Base-by-base conservation (phyloP, 371 early-diverging fungal genomes). In the Mortierella sp. region DNA sequence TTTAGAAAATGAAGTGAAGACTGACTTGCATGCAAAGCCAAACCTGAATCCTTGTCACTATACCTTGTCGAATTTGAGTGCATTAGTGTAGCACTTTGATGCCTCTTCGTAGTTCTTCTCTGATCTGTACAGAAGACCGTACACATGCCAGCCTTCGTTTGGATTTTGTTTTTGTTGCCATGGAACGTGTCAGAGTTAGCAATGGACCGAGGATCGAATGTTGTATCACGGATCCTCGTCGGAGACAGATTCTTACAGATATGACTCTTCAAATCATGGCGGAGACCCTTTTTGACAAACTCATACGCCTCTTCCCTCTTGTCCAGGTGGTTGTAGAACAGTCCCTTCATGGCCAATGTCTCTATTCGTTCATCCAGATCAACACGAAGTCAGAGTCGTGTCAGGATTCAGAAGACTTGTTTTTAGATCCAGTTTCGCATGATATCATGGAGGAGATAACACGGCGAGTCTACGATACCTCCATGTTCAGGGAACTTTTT, bases 121-220 rank as follows among this genome's bases (percentile, higher is more conserved):
- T 23, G 87, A 85, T 44, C 98, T 92, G 70, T 97, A 86, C 64
- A 96, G 79, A 44, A 99, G 81, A 37, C 99, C 99, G 70, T 89
- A 94, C 9, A 98, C 95, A 70, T 99, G 98, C 99, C 99, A 99
- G 80, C 94, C 93, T 34, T 34, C n/a, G n/a, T n/a, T n/a, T n/a
- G n/a, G n/a, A n/a, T n/a, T n/a, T n/a, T n/a, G n/a, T n/a, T n/a
- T n/a, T n/a, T n/a, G n/a, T n/a, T n/a, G n/a, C n/a, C n/a, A n/a
- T n/a, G n/a, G n/a, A n/a, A n/a, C n/a, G n/a, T n/a, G n/a, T n/a
- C n/a, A n/a, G n/a, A n/a, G n/a, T n/a, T n/a, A n/a, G n/a, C n/a
- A n/a, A n/a, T n/a, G n/a, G n/a, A n/a, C n/a, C n/a, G n/a, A n/a
- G n/a, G n/a, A n/a, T n/a, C n/a, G n/a, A n/a, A n/a, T n/a, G n/a